Evolutionary conservation across 441 rosid species (phyloP).

Genomic region (Adansonia grandidieri): DNA sequence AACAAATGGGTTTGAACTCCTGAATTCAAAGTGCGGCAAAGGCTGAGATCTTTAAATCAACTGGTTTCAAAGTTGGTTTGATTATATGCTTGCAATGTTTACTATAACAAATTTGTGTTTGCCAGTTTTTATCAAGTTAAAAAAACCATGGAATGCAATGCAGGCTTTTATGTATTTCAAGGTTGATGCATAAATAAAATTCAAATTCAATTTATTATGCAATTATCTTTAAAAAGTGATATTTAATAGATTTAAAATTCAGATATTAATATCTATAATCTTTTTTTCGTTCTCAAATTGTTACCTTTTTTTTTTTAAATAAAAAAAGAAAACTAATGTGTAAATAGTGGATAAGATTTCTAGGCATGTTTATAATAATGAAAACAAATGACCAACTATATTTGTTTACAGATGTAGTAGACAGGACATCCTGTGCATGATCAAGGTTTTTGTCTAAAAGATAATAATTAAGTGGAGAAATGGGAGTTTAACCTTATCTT

Average conservation of each 20-base stretch:
- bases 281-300: too few species aligned
- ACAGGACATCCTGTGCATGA: slow-evolving; percentile 27
- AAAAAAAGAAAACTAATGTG: neutral
- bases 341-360: slow-evolving; percentile 26
- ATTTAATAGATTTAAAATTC: too few species aligned
- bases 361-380: slow-evolving; percentile 28
- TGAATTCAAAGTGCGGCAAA: neutral
- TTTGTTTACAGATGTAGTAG: slow-evolving; percentile 26
- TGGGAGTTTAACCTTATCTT: slow-evolving; percentile 21
- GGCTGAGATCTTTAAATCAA: neutral
- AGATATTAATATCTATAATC: too few species aligned
- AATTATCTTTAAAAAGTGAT: too few species aligned
- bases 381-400: neutral
- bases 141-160: too few species aligned
- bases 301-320: too few species aligned
- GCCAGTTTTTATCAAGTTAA: too few species aligned
- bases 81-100: neutral
- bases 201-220: too few species aligned
- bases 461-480: slow-evolving; percentile 7
- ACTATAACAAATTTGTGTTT: too few species aligned
- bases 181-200: too few species aligned
- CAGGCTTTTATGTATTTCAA: too few species aligned
- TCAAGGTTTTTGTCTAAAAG: slow-evolving; percentile 27
- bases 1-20: neutral
- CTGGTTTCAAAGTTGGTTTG: neutral